phyloP scores from a whole-genome alignment of 2,329 filamentous ascomycete genomes.

The Aspergillus carbonarius region DNA sequence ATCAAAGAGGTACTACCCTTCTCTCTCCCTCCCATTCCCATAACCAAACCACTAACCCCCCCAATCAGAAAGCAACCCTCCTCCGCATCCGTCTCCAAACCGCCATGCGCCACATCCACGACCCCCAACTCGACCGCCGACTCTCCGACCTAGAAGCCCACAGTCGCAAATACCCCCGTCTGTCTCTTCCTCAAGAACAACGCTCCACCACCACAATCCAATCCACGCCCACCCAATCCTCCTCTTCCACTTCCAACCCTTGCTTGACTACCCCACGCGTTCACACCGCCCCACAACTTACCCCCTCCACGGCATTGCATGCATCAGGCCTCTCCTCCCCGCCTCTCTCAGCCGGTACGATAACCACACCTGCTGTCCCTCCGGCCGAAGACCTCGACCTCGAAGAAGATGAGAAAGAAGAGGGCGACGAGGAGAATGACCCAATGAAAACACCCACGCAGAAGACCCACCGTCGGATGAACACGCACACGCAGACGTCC shows the following conservation, averaged over 20 bases:
- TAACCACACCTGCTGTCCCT: background rate
- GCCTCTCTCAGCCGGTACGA: conserved; percentile 14
- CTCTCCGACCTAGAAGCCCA: conserved; percentile 43
- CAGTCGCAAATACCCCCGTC: conserved; percentile 35
- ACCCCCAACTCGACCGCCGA: conserved; percentile 41
- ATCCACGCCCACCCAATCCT: background rate
- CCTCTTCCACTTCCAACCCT: background rate
- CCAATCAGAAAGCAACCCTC: conserved; percentile 39
- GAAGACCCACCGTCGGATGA: background rate
- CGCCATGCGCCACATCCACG: conserved; percentile 41
- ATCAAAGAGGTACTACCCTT: conserved; percentile 39
- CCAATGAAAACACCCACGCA: conserved; percentile 24
- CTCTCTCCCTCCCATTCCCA: background rate
- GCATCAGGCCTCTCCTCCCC: conserved; percentile 19
- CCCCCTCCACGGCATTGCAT: conserved; percentile 19
- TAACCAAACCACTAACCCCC: conserved; percentile 13
- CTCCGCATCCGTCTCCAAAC: conserved; percentile 40
- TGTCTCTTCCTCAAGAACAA: conserved; percentile 22
- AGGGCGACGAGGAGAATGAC: conserved; percentile 13
- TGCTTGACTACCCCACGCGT: background rate
- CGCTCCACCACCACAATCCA: background rate
- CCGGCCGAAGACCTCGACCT: background rate
- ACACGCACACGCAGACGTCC: conserved; percentile 16
- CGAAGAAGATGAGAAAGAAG: background rate
- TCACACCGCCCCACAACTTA: conserved; percentile 1